A percentile compares a stretch with the other conserved stretches of the same genome.
These are phyloP conservation scores for Scheffersomyces cryptocercus DNA, from an alignment of 1,139 yeast species.

Conservation along the genomic window DNA sequence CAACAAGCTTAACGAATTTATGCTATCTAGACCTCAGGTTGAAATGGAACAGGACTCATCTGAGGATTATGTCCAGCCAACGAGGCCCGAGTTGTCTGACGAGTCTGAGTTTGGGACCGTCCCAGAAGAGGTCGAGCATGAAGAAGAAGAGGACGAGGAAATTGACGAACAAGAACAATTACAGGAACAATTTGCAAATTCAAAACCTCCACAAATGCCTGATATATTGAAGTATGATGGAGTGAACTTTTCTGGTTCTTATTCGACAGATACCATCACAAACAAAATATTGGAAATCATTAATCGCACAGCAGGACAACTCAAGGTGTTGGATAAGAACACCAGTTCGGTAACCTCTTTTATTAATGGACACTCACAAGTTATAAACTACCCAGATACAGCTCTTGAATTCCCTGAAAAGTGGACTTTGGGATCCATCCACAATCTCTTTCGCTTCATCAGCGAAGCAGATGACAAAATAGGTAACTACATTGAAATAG, in stretches of 20 bases:
- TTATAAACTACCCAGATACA: constrained; percentile 3
- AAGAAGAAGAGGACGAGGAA: constrained; percentile 1
- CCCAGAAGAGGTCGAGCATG: not conserved
- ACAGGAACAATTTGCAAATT: not conserved
- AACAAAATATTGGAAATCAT: constrained; percentile 4
- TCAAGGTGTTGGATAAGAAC: constrained; percentile 11
- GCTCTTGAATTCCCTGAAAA: constrained; percentile 8
- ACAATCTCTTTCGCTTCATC: constrained; percentile 7
- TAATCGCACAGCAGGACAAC: constrained; percentile 8
- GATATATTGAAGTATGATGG: constrained; percentile 9
- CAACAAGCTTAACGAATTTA: not conserved
- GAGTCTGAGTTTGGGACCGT: no score
- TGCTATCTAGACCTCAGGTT: not conserved
- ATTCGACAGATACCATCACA: constrained; percentile 3
- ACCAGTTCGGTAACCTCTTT: constrained; percentile 5
- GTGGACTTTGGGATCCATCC: constrained; percentile 11
- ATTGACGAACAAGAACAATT: constrained; percentile 5
- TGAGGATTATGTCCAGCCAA: not conserved
- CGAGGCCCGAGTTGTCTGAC: no score
- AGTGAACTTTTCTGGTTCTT: constrained; percentile 4
- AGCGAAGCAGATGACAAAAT: constrained; percentile 5
- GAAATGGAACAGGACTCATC: not conserved
- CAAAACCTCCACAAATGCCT: constrained; percentile 8
- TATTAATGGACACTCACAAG: constrained; percentile 7
- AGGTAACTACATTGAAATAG: not conserved